phyloP scores from a whole-genome alignment of 495 filamentous ascomycete species.

The Aspergillus kassunensis region DNA sequence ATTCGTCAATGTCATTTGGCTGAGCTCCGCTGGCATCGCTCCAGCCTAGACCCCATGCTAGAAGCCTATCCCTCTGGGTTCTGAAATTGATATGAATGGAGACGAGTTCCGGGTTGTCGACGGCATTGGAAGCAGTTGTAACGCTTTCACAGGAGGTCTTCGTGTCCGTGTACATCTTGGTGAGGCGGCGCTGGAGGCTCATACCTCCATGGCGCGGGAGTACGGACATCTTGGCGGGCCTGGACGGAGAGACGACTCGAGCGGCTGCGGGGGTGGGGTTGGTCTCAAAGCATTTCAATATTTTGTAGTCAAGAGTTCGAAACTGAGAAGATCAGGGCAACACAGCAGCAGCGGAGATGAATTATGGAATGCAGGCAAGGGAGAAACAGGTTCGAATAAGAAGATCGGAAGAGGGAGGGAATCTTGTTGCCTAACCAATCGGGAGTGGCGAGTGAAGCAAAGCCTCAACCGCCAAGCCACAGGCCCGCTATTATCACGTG shows the following conservation, averaged over 20 bases:
- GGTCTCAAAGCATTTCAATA: constrained; percentile 22
- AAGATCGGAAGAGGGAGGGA: constrained; percentile 31
- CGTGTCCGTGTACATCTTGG: constrained; percentile 87
- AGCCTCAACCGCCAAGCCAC: constrained; percentile 27
- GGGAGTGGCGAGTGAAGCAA: constrained; percentile 26
- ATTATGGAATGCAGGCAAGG: constrained; percentile 1
- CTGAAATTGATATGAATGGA: constrained; percentile 54
- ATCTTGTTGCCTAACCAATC: constrained; percentile 53
- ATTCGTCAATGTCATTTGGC: constrained; percentile 81
- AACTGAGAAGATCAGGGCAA: background rate
- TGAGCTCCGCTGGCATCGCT: constrained; percentile 63
- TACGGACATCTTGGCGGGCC: constrained; percentile 43
- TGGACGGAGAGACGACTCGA: constrained; percentile 16
- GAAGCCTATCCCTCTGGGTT: constrained; percentile 59
- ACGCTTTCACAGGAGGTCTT: constrained; percentile 84
- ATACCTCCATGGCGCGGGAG: constrained; percentile 42
- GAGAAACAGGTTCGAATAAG: constrained; percentile 23
- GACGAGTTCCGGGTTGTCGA: constrained; percentile 50
- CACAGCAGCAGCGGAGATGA: constrained; percentile 10
- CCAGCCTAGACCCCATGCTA: constrained; percentile 91
- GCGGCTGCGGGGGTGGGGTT: constrained; percentile 11
- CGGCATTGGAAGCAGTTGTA: constrained; percentile 62
- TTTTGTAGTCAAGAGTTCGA: constrained; percentile 1
- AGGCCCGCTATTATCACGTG: constrained; percentile 28
- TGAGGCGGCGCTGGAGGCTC: constrained; percentile 65